phyloP scores from a whole-genome alignment of 352 stramenopile species.

The Phytophthora quininea region DNA sequence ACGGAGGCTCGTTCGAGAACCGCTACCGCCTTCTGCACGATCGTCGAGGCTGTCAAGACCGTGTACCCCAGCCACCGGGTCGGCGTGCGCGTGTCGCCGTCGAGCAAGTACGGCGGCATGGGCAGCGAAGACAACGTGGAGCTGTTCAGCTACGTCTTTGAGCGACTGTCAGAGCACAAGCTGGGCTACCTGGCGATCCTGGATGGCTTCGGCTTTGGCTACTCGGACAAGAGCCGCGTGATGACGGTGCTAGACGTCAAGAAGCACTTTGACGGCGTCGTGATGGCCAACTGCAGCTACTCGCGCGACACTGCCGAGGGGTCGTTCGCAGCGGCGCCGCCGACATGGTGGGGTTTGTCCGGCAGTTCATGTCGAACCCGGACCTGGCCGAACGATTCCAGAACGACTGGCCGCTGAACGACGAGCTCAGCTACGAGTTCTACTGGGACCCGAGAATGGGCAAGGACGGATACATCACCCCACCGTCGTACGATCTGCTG shows the following conservation, averaged over 20 bases:
- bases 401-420: slow-evolving; percentile 24
- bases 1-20: slow-evolving; percentile 85
- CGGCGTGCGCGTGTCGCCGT: slow-evolving; percentile 37
- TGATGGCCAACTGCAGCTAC: slow-evolving; percentile 37
- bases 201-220: slow-evolving; percentile 34
- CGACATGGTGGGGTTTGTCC: slow-evolving; percentile 34
- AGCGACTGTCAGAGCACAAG: slow-evolving; percentile 28
- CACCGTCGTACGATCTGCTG: slow-evolving; percentile 14
- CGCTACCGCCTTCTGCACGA: slow-evolving; percentile 62
- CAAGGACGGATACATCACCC: slow-evolving; percentile 30
- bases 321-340: slow-evolving; percentile 25
- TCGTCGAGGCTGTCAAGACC: slow-evolving; percentile 57
- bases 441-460: slow-evolving; percentile 32
- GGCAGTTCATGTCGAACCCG: slow-evolving; percentile 32
- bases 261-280: slow-evolving; percentile 29
- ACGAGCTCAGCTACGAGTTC: slow-evolving; percentile 29
- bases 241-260: slow-evolving; percentile 30
- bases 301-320: slow-evolving; percentile 25
- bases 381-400: slow-evolving; percentile 30
- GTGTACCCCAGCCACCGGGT: slow-evolving; percentile 36
- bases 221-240: slow-evolving; percentile 33
- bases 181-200: slow-evolving; percentile 39
- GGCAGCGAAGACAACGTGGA: slow-evolving; percentile 35
- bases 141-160: slow-evolving; percentile 46
- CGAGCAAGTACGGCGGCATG: slow-evolving; percentile 38